Conservation (phyloP, 2,329 filamentous ascomycete species). For the Tricladium varicosporioides region DNA sequence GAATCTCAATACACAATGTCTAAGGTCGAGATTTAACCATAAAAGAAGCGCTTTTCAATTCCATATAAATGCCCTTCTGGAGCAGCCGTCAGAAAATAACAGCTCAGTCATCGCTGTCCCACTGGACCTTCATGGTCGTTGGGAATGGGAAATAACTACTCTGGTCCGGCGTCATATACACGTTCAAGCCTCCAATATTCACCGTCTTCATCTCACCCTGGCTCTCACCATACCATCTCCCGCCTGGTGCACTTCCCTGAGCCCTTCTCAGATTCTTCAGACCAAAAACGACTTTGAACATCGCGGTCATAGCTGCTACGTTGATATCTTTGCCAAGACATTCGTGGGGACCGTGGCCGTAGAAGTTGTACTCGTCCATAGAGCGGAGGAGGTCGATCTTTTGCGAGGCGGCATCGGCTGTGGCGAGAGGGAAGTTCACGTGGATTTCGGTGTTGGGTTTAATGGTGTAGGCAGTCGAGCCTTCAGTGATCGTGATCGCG, state of each 20-base stretch:
- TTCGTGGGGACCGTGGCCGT: conserved; percentile 63
- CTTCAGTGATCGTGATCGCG: conserved; percentile 49
- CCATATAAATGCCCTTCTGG: no score
- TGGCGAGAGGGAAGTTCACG: conserved; percentile 57
- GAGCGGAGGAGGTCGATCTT: conserved; percentile 57
- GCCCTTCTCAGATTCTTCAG: conserved; percentile 24
- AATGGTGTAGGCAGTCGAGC: conserved; percentile 44
- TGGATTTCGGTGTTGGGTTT: conserved; percentile 62
- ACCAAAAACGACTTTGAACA: conserved; percentile 29
- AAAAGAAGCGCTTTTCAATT: no score
- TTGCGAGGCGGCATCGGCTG: conserved; percentile 45
- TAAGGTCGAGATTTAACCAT: no score
- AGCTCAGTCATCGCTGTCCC: neutral
- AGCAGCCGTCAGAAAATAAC: no score
- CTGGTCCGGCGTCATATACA: neutral
- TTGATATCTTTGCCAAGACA: conserved; percentile 55
- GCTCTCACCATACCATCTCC: conserved; percentile 34
- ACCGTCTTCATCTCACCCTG: conserved; percentile 24
- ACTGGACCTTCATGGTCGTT: neutral
- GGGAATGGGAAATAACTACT: neutral
- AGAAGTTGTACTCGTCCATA: conserved; percentile 55
- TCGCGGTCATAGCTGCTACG: conserved; percentile 56
- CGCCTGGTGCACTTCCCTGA: conserved; percentile 16
- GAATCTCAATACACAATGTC: no score
- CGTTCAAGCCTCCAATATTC: neutral